phyloP scores from a whole-genome alignment of 768 basidiomycete species.

The Serendipita vermifera region DNA sequence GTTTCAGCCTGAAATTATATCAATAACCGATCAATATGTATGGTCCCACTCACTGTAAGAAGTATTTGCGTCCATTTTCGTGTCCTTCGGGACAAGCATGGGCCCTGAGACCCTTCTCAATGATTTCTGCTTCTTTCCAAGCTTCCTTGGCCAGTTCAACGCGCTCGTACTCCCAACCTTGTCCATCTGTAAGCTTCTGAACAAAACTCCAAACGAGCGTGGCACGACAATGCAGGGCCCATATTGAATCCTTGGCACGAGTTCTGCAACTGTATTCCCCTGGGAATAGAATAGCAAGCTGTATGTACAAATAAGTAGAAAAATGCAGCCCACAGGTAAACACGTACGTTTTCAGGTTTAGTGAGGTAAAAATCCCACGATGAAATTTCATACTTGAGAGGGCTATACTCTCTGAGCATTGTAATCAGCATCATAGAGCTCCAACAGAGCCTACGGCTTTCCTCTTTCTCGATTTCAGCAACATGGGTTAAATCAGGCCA shows the following conservation, averaged over 20 bases:
- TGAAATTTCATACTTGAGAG: background rate
- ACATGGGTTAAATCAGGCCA: constrained; percentile 1
- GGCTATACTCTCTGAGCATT: constrained; percentile 1
- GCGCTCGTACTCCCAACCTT: background rate
- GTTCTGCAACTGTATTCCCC: background rate
- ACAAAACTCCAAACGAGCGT: background rate
- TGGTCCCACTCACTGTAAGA: background rate
- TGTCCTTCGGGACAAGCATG: background rate
- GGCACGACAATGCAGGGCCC: constrained; percentile 4
- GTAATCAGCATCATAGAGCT: constrained; percentile 3
- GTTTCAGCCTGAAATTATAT: background rate
- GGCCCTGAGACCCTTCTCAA: background rate
- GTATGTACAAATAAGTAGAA: background rate
- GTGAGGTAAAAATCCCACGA: background rate
- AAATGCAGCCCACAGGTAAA: background rate
- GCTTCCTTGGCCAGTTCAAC: background rate
- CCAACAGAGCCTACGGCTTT: constrained; percentile 8
- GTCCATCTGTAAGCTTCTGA: background rate
- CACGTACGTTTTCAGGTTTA: background rate
- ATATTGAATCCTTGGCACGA: background rate
- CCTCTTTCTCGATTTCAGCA: background rate
- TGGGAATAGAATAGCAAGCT: constrained; percentile 1
- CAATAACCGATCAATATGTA: background rate
- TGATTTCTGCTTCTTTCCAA: background rate
- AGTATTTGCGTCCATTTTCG: background rate